Conservation (phyloP, 208 protist genomes). For the Sergeia podlipaevii region DNA sequence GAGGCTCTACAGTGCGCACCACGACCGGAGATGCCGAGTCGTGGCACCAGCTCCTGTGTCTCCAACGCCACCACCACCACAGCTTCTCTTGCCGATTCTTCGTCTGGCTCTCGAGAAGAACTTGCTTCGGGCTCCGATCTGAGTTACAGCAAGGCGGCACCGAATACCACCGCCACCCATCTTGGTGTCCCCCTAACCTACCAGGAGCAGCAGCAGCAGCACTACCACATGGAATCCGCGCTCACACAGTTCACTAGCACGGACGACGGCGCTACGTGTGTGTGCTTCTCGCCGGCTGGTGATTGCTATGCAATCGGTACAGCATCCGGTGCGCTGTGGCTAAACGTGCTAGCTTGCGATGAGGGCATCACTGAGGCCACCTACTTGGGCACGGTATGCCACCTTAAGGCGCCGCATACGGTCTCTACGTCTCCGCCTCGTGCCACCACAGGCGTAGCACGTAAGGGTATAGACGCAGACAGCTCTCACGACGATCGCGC, state of each 20-base stretch:
- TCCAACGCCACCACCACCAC: no score
- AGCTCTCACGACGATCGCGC: no score
- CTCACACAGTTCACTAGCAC: neutral
- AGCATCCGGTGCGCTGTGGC: conserved; percentile 37
- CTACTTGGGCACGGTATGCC: conserved; percentile 22
- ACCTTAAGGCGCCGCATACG: neutral
- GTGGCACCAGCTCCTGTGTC: no score
- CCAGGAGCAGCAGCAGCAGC: conserved; percentile 1
- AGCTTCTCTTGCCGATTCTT: no score
- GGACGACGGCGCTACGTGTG: conserved; percentile 25
- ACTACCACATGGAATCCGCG: neutral
- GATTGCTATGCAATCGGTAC: conserved; percentile 51
- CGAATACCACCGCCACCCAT: conserved; percentile 3
- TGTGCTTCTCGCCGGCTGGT: conserved; percentile 35
- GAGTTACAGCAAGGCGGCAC: no score
- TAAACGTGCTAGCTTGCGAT: conserved; percentile 15
- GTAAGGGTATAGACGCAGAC: no score
- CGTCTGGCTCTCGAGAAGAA: no score
- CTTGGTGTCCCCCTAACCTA: conserved; percentile 1
- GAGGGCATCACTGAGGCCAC: conserved; percentile 15
- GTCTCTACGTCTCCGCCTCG: neutral
- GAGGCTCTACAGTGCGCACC: no score
- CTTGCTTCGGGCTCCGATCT: no score
- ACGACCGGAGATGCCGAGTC: no score
- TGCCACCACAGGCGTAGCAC: no score